Conservation (phyloP, 768 basidiomycete species). For the Lactarius hengduanensis region DNA sequence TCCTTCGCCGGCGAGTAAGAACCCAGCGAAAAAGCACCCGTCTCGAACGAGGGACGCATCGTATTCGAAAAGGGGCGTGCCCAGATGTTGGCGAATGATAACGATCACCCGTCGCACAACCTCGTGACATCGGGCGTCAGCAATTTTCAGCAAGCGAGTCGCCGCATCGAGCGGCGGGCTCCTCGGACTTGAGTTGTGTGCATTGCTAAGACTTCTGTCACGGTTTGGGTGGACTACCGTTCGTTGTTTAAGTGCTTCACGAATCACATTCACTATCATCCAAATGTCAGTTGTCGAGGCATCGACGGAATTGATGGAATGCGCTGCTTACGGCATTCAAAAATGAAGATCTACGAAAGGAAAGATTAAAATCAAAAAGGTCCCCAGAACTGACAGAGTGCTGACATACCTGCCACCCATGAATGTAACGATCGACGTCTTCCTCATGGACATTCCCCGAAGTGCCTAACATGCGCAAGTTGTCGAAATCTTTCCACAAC, state of each 20-base stretch:
- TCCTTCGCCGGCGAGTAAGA: constrained; percentile 60
- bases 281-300: constrained; percentile 5
- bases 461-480: constrained; percentile 47
- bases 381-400: constrained; percentile 10
- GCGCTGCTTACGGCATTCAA: constrained; percentile 72
- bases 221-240: constrained; percentile 35
- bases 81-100: constrained; percentile 50
- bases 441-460: constrained; percentile 45
- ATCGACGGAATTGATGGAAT: constrained; percentile 23
- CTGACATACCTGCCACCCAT: constrained; percentile 76
- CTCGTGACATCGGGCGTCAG: constrained; percentile 44
- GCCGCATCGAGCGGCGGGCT: constrained; percentile 34
- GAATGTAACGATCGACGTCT: constrained; percentile 66
- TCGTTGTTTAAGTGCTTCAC: constrained; percentile 74
- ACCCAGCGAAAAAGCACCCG: constrained; percentile 86
- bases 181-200: constrained; percentile 29
- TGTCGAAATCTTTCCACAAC: constrained; percentile 84
- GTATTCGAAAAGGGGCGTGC: constrained; percentile 68
- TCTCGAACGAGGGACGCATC: constrained; percentile 86
- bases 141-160: constrained; percentile 43
- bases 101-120: constrained; percentile 48
- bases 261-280: constrained; percentile 73
- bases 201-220: constrained; percentile 21
- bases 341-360: constrained; percentile 70
- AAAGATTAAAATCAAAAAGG: constrained; percentile 23